Evolutionary conservation across 1,139 yeast genomes (phyloP).

Genomic region (Geotrichum citri-aurantii): DNA sequence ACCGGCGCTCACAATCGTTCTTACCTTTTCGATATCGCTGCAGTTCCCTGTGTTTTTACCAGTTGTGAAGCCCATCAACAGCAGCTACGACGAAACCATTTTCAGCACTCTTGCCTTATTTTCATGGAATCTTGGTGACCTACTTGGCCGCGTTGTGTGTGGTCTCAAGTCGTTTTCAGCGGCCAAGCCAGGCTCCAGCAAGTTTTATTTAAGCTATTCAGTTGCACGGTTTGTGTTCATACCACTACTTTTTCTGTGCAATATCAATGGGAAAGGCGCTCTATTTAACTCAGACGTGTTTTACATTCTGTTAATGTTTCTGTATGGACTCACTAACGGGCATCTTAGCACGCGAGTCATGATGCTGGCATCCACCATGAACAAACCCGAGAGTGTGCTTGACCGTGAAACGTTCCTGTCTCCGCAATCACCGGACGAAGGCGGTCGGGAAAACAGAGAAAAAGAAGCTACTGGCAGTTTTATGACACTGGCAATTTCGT

Average conservation of each 20-base stretch:
- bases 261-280: constrained; percentile 42
- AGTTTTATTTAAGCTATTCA: constrained; percentile 23
- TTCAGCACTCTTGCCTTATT: constrained; percentile 75
- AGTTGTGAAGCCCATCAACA: constrained; percentile 47
- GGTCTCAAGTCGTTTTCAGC: constrained; percentile 34
- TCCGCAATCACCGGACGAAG: constrained; percentile 27
- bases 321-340: constrained; percentile 85
- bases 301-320: constrained; percentile 63
- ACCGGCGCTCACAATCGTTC: constrained; percentile 64
- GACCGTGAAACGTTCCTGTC: neutral
- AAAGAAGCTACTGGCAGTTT: constrained; percentile 94
- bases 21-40: constrained; percentile 71
- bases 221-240: constrained; percentile 49
- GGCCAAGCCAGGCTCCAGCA: constrained; percentile 7
- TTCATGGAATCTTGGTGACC: constrained; percentile 86
- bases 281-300: constrained; percentile 55
- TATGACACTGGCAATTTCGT: constrained; percentile 67
- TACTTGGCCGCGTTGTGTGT: constrained; percentile 61
- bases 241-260: constrained; percentile 46
- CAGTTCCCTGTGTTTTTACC: constrained; percentile 90
- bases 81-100: constrained; percentile 38
- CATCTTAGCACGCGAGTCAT: constrained; percentile 75
- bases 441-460: constrained; percentile 53
- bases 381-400: neutral
- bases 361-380: constrained; percentile 46